Evolutionary conservation across 441 rosid genomes (phyloP).

Genomic region (Heliophila coronopifolia): DNA sequence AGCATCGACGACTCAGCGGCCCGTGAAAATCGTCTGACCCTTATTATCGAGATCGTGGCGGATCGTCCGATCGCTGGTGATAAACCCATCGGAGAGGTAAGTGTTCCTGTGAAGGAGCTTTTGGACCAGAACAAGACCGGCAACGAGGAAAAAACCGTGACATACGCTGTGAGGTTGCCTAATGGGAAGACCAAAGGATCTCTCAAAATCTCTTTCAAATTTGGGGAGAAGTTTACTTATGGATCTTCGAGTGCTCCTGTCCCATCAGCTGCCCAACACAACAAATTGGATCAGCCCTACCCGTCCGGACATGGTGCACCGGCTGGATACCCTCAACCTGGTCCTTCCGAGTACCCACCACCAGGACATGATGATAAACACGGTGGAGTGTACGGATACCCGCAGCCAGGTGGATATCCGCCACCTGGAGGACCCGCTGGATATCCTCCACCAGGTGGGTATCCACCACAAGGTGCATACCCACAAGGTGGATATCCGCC

Average conservation of each 20-base stretch:
- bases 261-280: neutral
- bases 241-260: conserved; percentile 22
- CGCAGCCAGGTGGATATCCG: conserved; percentile 17
- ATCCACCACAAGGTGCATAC: conserved; percentile 20
- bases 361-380: conserved; percentile 30
- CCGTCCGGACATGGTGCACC: conserved; percentile 31
- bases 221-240: conserved; percentile 39
- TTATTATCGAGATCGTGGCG: conserved; percentile 41
- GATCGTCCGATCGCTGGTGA: conserved; percentile 49
- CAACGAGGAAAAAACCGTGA: conserved; percentile 27
- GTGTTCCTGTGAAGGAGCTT: conserved; percentile 57
- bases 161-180: conserved; percentile 43
- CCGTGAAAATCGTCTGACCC: conserved; percentile 36
- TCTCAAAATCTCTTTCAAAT: conserved; percentile 38
- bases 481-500: conserved; percentile 27
- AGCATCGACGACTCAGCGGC: conserved; percentile 41
- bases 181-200: conserved; percentile 55
- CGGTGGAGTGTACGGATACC: conserved; percentile 24
- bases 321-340: conserved; percentile 21
- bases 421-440: conserved; percentile 12
- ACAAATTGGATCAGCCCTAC: conserved; percentile 29
- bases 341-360: conserved; percentile 28
- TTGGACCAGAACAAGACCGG: conserved; percentile 27
- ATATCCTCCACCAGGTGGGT: conserved; percentile 20
- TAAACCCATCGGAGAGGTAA: conserved; percentile 49